A percentile compares a stretch with the other conserved stretches of the same genome.
These are phyloP conservation scores for Amphibolis antarctica DNA, from an alignment of 106 monocot genomes.

Conservation along the genomic window DNA sequence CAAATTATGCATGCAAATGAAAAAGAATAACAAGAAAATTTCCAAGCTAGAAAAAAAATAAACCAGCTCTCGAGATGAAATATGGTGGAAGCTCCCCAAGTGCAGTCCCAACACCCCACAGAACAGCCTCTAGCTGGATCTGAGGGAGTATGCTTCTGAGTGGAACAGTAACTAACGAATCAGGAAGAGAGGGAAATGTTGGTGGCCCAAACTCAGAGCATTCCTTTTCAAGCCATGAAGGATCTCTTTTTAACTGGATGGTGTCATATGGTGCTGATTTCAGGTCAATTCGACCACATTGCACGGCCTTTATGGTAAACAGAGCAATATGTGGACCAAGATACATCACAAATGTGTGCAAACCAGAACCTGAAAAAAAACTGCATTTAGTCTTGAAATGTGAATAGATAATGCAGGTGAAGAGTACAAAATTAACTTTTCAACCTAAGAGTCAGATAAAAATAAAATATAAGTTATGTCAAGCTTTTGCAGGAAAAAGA, in stretches of 20 bases:
- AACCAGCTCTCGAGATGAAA: slow-evolving; percentile 95
- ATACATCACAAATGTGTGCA: slow-evolving; percentile 96
- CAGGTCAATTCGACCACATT: slow-evolving; percentile 82
- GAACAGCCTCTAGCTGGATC: slow-evolving; percentile 78
- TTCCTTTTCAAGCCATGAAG: slow-evolving; percentile 89
- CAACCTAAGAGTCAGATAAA: not conserved
- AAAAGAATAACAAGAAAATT: not conserved
- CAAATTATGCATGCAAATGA: not conserved
- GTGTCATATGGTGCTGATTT: slow-evolving; percentile 92
- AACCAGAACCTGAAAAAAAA: slow-evolving; percentile 65
- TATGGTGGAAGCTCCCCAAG: slow-evolving; percentile 96
- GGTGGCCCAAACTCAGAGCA: slow-evolving; percentile 70
- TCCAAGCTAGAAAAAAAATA: not conserved
- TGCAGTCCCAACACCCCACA: slow-evolving; percentile 95
- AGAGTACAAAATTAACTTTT: not conserved
- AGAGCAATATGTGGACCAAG: slow-evolving; percentile 91
- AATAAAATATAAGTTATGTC: not conserved
- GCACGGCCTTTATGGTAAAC: slow-evolving; percentile 76
- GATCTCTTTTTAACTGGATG: slow-evolving; percentile 53
- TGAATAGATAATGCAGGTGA: not conserved
- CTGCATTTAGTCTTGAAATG: not conserved
- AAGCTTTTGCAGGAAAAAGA: not conserved
- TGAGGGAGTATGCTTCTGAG: slow-evolving; percentile 62
- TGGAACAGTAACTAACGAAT: slow-evolving; percentile 49
- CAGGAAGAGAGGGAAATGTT: slow-evolving; percentile 28